phyloP scores from a whole-genome alignment of 192 early-diverging fungal species.

The Chytriomyces sp. region DNA sequence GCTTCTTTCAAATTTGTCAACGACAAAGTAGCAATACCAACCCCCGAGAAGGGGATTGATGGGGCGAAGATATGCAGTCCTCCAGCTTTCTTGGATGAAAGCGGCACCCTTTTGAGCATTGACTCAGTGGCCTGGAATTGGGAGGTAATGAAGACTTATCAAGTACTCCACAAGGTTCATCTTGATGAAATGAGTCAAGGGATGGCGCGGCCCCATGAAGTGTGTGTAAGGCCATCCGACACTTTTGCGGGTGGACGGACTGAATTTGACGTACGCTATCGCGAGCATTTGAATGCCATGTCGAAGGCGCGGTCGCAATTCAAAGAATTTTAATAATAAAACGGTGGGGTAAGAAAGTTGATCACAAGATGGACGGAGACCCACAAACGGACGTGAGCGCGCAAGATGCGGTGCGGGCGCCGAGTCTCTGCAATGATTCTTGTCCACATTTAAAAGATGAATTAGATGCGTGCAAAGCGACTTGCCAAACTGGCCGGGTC shows the following conservation, averaged over 20 bases:
- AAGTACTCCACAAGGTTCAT: background rate
- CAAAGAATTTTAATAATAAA: too few species aligned
- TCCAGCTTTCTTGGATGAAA: background rate
- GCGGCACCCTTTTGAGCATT: background rate
- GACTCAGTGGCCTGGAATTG: background rate
- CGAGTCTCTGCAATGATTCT: too few species aligned
- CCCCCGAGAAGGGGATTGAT: too few species aligned
- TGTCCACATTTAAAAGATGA: background rate
- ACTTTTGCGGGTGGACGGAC: too few species aligned
- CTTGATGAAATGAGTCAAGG: background rate
- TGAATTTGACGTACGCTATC: background rate
- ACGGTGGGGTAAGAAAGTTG: background rate
- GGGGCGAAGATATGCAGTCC: background rate
- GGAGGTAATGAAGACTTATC: background rate
- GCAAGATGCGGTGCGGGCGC: background rate
- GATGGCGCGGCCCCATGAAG: background rate
- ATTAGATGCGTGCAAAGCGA: constrained; percentile 33
- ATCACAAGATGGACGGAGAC: background rate
- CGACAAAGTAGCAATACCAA: background rate
- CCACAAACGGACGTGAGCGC: too few species aligned
- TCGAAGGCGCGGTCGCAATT: background rate
- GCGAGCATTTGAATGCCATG: background rate
- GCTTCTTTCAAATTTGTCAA: background rate
- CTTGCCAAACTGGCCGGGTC: constrained; percentile 24
- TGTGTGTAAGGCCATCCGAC: too few species aligned